phyloP scores from a whole-genome alignment of 176 grass and related monocot species.

The Tuctoria greenei region DNA sequence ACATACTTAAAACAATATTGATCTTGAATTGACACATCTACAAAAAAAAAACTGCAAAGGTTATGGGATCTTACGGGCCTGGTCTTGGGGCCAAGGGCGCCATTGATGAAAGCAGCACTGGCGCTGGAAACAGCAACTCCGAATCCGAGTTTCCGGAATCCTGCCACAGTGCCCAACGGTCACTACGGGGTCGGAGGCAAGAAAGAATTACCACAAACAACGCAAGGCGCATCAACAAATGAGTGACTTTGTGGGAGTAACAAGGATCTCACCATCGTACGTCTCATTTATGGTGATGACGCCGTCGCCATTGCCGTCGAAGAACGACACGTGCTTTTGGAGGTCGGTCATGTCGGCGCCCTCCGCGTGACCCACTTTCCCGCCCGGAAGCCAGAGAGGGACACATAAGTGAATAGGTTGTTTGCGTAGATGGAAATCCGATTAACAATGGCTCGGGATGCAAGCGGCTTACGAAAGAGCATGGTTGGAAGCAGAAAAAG shows the following conservation, averaged over 20 bases:
- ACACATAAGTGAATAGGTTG: not conserved
- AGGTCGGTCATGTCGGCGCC: slow-evolving; percentile 48
- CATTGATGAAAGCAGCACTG: slow-evolving; percentile 57
- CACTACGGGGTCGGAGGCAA: not conserved
- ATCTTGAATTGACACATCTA: not conserved
- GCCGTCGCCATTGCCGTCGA: slow-evolving; percentile 77
- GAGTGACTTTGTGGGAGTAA: not conserved
- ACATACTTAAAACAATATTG: not conserved
- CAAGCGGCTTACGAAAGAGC: slow-evolving; percentile 13
- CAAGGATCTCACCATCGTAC: slow-evolving; percentile 49
- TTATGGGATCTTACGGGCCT: slow-evolving; percentile 29
- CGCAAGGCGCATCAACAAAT: not conserved
- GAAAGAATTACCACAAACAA: not conserved
- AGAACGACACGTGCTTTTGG: slow-evolving; percentile 81
- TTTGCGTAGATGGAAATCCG: not conserved
- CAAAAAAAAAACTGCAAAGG: not conserved
- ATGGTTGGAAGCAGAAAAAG: slow-evolving; percentile 14
- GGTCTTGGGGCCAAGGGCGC: slow-evolving; percentile 37
- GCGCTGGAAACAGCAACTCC: slow-evolving; percentile 29
- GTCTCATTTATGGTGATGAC: slow-evolving; percentile 68
- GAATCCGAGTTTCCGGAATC: slow-evolving; percentile 47
- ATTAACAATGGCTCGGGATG: not conserved
- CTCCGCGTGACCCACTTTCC: slow-evolving; percentile 1
- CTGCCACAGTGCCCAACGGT: slow-evolving; percentile 6
- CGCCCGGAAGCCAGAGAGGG: not conserved